phyloP scores from a whole-genome alignment of 306 rosid genomes.

The Argentina anserina region DNA sequence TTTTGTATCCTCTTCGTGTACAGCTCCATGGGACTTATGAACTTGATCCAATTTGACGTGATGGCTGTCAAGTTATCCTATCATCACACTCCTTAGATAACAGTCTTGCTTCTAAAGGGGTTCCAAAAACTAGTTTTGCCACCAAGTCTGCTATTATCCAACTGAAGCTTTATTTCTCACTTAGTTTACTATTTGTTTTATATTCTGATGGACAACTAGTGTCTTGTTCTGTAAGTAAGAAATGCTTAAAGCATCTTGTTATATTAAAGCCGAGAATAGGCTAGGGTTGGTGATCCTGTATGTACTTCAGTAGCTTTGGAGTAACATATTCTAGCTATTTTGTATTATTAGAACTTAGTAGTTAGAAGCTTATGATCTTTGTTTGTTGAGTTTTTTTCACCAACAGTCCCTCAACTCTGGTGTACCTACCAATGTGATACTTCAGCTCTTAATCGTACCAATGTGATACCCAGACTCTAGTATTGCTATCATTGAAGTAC shows the following conservation, averaged over 20 bases:
- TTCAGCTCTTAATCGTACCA: too few relatives aligned
- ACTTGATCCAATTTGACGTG: slow-evolving; percentile 49
- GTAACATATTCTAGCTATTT: slow-evolving; percentile 90
- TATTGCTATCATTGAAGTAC: too few relatives aligned
- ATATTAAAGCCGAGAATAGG: slow-evolving; percentile 68
- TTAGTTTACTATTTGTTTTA: slow-evolving; percentile 78
- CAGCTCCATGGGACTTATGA: slow-evolving; percentile 87
- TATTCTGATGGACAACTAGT: slow-evolving; percentile 81
- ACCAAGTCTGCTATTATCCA: slow-evolving; percentile 62
- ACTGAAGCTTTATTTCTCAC: slow-evolving; percentile 69
- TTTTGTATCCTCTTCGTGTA: slow-evolving; percentile 36
- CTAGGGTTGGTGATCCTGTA: slow-evolving; percentile 76
- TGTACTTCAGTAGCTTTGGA: slow-evolving; percentile 75
- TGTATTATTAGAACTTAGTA: too few relatives aligned
- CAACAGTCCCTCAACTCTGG: too few relatives aligned
- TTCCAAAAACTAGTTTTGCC: slow-evolving; percentile 35
- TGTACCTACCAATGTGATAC: too few relatives aligned
- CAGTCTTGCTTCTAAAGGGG: slow-evolving; percentile 54
- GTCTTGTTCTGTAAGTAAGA: slow-evolving; percentile 84
- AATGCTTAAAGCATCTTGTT: slow-evolving; percentile 78
- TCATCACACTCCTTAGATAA: slow-evolving; percentile 52
- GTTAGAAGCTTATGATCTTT: too few relatives aligned
- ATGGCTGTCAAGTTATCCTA: slow-evolving; percentile 41
- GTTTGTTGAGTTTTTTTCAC: too few relatives aligned
- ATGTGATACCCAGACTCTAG: too few relatives aligned